Percentiles rank a stretch among this genome's conserved stretches.
These are phyloP conservation scores for Pyrrhoderma noxium DNA, from an alignment of 1,284 basidiomycete genomes.

Conservation along the genomic window DNA sequence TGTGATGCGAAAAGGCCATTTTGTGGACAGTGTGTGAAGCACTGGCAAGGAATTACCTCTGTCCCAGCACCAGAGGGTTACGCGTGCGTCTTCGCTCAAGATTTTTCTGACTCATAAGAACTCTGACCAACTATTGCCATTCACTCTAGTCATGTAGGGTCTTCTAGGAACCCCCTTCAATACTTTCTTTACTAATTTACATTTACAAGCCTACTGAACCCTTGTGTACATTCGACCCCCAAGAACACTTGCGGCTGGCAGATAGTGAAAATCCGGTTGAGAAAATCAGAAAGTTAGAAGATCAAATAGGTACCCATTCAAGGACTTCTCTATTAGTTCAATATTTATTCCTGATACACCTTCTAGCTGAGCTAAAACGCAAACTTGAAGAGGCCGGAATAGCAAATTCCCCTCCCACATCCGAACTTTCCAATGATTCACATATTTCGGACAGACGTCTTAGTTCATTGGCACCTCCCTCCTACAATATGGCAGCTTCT, in stretches of 20 bases:
- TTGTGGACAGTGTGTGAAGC: conserved; percentile 78
- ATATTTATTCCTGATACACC: not conserved
- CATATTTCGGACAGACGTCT: conserved; percentile 6
- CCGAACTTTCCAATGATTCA: conserved; percentile 6
- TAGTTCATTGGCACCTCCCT: conserved; percentile 14
- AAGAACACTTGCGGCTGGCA: conserved; percentile 67
- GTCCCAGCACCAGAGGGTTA: conserved; percentile 75
- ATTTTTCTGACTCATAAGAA: conserved; percentile 1
- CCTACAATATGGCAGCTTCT: conserved; percentile 11
- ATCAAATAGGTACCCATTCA: conserved; percentile 54
- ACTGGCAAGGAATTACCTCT: conserved; percentile 68
- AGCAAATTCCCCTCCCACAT: conserved; percentile 11
- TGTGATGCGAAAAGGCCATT: conserved; percentile 77
- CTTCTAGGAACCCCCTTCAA: no score
- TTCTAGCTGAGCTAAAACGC: conserved; percentile 54
- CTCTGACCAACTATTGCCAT: conserved; percentile 7
- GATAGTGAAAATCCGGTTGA: conserved; percentile 68
- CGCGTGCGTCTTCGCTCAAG: conserved; percentile 42
- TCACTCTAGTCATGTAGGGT: not conserved
- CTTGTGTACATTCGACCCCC: conserved; percentile 75
- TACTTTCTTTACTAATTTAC: no score
- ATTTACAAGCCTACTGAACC: conserved; percentile 61
- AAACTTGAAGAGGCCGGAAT: conserved; percentile 46
- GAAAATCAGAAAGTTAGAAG: conserved; percentile 69
- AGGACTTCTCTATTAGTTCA: not conserved